Conservation (phyloP, 257 asterid species). For the Linaria vulgaris region DNA sequence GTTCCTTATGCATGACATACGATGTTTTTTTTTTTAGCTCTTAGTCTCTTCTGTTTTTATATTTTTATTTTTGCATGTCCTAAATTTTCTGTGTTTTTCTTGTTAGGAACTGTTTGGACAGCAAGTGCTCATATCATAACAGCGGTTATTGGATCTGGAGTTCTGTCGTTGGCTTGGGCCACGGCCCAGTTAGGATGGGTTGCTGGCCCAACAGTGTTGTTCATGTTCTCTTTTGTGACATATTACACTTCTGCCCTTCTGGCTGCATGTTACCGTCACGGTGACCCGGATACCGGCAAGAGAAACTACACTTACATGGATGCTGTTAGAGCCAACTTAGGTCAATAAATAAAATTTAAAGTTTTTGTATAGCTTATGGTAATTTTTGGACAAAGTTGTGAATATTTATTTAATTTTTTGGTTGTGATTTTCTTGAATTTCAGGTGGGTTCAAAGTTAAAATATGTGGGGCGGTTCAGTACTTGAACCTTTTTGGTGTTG, state of each 20-base stretch:
- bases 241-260: constrained; percentile 32
- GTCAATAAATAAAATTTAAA: constrained; percentile 4
- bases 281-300: constrained; percentile 24
- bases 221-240: constrained; percentile 33
- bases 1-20: too few species aligned
- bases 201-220: constrained; percentile 33
- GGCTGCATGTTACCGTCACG: constrained; percentile 29
- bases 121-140: constrained; percentile 35
- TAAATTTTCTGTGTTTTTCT: not conserved
- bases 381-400: not conserved
- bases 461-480: constrained; percentile 36
- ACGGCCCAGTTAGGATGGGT: constrained; percentile 33
- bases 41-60: not conserved
- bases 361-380: not conserved
- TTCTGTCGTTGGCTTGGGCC: constrained; percentile 36
- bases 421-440: not conserved
- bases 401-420: not conserved
- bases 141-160: constrained; percentile 37
- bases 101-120: constrained; percentile 31
- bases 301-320: constrained; percentile 36
- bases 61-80: not conserved
- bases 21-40: too few species aligned
- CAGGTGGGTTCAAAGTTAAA: constrained; percentile 33
- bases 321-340: constrained; percentile 30
- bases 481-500: constrained; percentile 34